Percentiles rank a stretch among this genome's conserved stretches.
phyloP scores from a whole-genome alignment of 2,329 filamentous ascomycete species.

The Zalaria sp. region DNA sequence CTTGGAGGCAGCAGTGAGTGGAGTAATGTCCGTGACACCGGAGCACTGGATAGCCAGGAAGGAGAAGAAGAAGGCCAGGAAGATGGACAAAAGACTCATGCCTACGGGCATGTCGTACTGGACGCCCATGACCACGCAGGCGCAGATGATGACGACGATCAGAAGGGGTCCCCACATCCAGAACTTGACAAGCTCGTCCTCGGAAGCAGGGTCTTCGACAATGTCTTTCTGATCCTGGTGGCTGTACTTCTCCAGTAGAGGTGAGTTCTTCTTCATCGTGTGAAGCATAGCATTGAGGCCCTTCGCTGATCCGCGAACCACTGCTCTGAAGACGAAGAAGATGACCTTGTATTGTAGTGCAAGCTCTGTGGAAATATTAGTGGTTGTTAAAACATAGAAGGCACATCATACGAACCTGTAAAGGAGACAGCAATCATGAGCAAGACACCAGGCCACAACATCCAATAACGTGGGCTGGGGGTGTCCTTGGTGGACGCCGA shows the following conservation, averaged over 20 bases:
- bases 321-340: constrained; percentile 32
- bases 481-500: constrained; percentile 23
- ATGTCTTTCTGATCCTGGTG: constrained; percentile 23
- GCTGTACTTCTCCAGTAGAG: constrained; percentile 30
- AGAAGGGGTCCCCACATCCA: constrained; percentile 41
- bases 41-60: constrained; percentile 48
- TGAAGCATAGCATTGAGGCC: constrained; percentile 26
- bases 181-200: constrained; percentile 34
- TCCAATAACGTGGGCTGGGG: constrained; percentile 37
- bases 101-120: constrained; percentile 44
- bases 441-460: constrained; percentile 38
- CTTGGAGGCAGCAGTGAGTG: constrained; percentile 52
- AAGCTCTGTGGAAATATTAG: constrained; percentile 2
- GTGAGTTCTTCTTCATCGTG: constrained; percentile 27
- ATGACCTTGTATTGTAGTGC: constrained; percentile 29
- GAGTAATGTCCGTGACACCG: constrained; percentile 41
- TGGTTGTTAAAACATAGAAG: neutral
- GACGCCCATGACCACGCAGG: constrained; percentile 37
- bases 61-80: constrained; percentile 47
- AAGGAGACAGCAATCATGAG: constrained; percentile 38
- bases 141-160: constrained; percentile 31
- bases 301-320: constrained; percentile 31
- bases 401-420: constrained; percentile 13
- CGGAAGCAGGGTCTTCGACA: constrained; percentile 36
- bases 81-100: constrained; percentile 39